phyloP scores from a whole-genome alignment of 2,329 filamentous ascomycete species.

The Biscogniauxia sp. region DNA sequence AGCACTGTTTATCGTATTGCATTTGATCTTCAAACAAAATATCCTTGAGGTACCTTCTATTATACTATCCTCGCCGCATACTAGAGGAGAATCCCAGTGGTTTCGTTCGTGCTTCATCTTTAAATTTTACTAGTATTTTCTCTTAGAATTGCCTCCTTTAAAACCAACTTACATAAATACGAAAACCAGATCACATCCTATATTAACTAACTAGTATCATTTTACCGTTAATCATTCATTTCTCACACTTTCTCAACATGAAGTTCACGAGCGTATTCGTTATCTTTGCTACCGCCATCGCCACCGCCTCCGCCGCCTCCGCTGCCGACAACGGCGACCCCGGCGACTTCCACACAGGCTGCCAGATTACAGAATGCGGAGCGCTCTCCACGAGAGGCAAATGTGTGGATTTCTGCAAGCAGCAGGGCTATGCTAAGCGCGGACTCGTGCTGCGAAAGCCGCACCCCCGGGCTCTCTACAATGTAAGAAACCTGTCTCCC shows the following conservation, averaged over 20 bases:
- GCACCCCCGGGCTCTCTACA: background rate
- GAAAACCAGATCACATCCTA: no score
- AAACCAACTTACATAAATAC: no score
- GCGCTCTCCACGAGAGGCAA: background rate
- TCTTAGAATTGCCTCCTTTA: no score
- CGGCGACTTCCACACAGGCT: no score
- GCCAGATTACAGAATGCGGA: background rate
- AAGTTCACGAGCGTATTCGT: background rate
- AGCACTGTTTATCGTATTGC: no score
- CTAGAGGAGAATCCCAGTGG: no score
- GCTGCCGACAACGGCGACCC: no score
- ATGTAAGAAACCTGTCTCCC: background rate
- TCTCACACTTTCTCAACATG: background rate
- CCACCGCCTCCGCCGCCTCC: background rate
- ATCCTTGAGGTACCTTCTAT: no score
- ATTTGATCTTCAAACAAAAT: no score
- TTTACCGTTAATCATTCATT: background rate
- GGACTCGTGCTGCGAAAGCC: background rate
- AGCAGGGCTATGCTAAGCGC: background rate
- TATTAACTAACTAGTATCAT: background rate
- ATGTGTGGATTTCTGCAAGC: background rate
- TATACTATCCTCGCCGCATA: no score
- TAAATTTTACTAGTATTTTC: no score
- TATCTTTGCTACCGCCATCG: background rate
- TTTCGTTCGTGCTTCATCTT: no score